phyloP scores from a whole-genome alignment of 441 rosid species.

The Monsonia emarginata region DNA sequence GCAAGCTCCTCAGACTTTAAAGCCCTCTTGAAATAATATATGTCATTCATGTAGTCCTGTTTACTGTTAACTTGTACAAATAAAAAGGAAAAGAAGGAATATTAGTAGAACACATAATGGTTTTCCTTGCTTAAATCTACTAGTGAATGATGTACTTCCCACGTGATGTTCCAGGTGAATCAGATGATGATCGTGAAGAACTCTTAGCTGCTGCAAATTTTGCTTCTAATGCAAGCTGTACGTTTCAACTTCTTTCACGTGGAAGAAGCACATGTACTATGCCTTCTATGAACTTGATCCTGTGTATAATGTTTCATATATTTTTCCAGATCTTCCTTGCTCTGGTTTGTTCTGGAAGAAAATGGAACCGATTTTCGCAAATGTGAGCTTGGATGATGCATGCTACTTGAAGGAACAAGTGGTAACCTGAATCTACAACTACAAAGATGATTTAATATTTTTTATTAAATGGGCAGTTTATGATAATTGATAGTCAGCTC shows the following conservation, averaged over 20 bases:
- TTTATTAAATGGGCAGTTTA: not conserved
- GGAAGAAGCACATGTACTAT: not conserved
- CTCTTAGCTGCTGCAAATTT: constrained; percentile 70
- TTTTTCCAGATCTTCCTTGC: constrained; percentile 53
- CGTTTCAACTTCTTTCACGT: constrained; percentile 15
- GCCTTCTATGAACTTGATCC: not conserved
- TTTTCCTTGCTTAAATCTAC: not conserved
- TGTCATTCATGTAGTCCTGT: not conserved
- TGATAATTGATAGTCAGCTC: constrained; percentile 2
- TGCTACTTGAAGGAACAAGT: constrained; percentile 79
- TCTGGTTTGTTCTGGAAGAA: constrained; percentile 78
- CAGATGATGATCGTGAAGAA: constrained; percentile 81
- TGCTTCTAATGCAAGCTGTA: constrained; percentile 65
- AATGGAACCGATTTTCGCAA: constrained; percentile 62
- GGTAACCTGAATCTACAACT: constrained; percentile 11
- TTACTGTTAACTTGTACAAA: not conserved
- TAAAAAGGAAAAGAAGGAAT: not conserved
- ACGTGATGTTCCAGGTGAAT: constrained; percentile 53
- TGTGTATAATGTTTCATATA: constrained; percentile 9
- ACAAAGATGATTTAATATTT: constrained; percentile 6
- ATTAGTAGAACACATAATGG: not conserved
- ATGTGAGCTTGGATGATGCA: constrained; percentile 48
- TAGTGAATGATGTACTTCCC: not conserved
- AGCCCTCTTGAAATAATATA: not conserved
- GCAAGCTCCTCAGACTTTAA: not conserved